Evolutionary conservation across 2,329 filamentous ascomycete genomes (phyloP).

Genomic region (Cercospora sesami): DNA sequence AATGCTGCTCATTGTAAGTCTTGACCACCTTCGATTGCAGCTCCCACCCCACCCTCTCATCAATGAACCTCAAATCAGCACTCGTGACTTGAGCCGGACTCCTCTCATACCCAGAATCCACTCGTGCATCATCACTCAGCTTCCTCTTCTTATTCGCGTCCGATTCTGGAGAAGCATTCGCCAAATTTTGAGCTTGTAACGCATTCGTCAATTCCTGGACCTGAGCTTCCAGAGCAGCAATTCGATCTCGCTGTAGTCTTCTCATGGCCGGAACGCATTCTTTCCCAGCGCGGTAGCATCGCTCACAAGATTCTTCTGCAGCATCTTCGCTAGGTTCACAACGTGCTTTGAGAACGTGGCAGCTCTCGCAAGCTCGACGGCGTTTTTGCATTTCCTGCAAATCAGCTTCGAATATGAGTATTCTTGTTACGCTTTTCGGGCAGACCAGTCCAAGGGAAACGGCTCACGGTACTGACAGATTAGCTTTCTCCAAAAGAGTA

Average conservation of each 20-base stretch:
- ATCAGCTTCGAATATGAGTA: background rate
- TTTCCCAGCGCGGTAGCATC: slow-evolving; percentile 15
- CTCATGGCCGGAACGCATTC: slow-evolving; percentile 18
- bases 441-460: too few species aligned
- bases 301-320: slow-evolving; percentile 7
- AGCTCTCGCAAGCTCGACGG: slow-evolving; percentile 19
- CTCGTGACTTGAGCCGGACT: background rate
- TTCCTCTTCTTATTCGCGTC: slow-evolving; percentile 12
- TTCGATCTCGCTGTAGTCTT: slow-evolving; percentile 17
- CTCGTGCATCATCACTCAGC: slow-evolving; percentile 1
- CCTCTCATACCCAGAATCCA: background rate
- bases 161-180: background rate
- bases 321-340: slow-evolving; percentile 13
- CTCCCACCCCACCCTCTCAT: background rate
- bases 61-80: slow-evolving; percentile 13
- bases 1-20: slow-evolving; percentile 7
- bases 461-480: background rate
- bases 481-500: background rate
- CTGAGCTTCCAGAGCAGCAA: slow-evolving; percentile 20
- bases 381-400: slow-evolving; percentile 1
- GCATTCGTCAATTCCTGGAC: slow-evolving; percentile 16
- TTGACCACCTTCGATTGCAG: slow-evolving; percentile 6
- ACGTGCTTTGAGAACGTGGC: slow-evolving; percentile 19
- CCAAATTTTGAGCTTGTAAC: slow-evolving; percentile 8
- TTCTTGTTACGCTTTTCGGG: background rate